These are phyloP conservation scores for Kuraishia piskuri DNA, from an alignment of 805 yeast species.

Conservation along the genomic window DNA sequence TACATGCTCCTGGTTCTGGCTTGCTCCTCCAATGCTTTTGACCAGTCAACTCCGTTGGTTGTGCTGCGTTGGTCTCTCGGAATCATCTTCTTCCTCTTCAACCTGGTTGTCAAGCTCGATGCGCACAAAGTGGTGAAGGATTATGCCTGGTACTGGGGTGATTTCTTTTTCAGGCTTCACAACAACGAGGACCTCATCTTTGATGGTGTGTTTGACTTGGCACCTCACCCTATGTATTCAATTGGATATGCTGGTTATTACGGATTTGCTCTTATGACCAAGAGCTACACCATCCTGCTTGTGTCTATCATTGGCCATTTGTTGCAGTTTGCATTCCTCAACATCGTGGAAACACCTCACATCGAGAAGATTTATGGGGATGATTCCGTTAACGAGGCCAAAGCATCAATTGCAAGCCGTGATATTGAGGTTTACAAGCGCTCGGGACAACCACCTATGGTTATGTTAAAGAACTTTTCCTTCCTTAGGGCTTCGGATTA, in stretches of 20 bases:
- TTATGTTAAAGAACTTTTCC: constrained; percentile 56
- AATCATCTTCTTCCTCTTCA: constrained; percentile 53
- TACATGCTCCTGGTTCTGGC: constrained; percentile 54
- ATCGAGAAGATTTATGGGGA: constrained; percentile 70
- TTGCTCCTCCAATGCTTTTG: constrained; percentile 28
- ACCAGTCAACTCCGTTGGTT: constrained; percentile 35
- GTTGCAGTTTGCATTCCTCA: constrained; percentile 66
- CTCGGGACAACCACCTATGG: constrained; percentile 28
- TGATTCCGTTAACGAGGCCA: constrained; percentile 11
- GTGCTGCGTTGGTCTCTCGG: constrained; percentile 51
- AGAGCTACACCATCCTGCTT: constrained; percentile 59
- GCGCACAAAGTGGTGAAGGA: constrained; percentile 86
- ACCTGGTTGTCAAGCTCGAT: constrained; percentile 77
- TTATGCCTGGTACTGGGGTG: constrained; percentile 95
- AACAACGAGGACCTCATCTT: constrained; percentile 60
- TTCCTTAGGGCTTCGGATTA: constrained; percentile 57
- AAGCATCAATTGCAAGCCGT: constrained; percentile 24
- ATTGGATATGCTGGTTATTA: constrained; percentile 84
- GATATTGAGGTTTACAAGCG: constrained; percentile 10
- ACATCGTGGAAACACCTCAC: constrained; percentile 77
- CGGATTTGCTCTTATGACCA: constrained; percentile 71
- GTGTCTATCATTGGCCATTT: constrained; percentile 72
- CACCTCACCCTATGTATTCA: constrained; percentile 91
- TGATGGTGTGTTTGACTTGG: constrained; percentile 84
- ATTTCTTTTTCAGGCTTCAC: constrained; percentile 73